Evolutionary conservation across 352 stramenopile species (phyloP).

Genomic region (Blastocystis sp.): DNA sequence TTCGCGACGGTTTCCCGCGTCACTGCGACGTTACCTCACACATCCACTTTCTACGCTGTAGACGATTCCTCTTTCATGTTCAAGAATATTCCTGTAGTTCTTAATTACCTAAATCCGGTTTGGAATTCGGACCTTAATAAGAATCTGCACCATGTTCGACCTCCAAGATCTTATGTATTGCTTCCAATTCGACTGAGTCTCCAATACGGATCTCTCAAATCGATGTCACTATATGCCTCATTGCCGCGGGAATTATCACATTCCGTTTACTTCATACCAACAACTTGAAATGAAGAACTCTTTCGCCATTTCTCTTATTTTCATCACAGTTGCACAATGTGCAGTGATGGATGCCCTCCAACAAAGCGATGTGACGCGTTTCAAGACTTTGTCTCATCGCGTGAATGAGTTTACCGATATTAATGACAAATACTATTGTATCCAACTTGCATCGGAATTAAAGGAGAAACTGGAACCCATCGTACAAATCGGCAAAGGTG

Average conservation of each 20-base stretch:
- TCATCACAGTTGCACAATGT: neutral
- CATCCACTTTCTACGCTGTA: too few relatives aligned
- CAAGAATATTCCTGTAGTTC: too few relatives aligned
- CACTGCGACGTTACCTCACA: too few relatives aligned
- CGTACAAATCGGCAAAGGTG: neutral
- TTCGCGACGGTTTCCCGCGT: too few relatives aligned
- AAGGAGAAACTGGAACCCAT: neutral
- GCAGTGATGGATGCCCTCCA: neutral
- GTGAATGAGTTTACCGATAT: constrained; percentile 11
- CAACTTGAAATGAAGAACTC: constrained; percentile 21
- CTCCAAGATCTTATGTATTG: too few relatives aligned
- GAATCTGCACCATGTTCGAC: too few relatives aligned
- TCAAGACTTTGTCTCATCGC: neutral
- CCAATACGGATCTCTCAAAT: neutral
- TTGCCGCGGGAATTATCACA: neutral
- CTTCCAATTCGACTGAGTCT: neutral
- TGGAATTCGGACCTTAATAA: too few relatives aligned
- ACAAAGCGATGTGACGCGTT: constrained; percentile 19
- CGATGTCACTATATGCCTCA: neutral
- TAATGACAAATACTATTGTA: constrained; percentile 4
- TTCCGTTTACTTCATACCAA: neutral
- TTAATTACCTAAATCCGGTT: too few relatives aligned
- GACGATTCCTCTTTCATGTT: too few relatives aligned
- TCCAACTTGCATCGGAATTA: constrained; percentile 7
- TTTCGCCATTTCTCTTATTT: neutral